Percentiles rank a stretch among this genome's conserved stretches.
Conservation (phyloP, 2,329 filamentous ascomycete genomes). For the Lecanosticta acicola region DNA sequence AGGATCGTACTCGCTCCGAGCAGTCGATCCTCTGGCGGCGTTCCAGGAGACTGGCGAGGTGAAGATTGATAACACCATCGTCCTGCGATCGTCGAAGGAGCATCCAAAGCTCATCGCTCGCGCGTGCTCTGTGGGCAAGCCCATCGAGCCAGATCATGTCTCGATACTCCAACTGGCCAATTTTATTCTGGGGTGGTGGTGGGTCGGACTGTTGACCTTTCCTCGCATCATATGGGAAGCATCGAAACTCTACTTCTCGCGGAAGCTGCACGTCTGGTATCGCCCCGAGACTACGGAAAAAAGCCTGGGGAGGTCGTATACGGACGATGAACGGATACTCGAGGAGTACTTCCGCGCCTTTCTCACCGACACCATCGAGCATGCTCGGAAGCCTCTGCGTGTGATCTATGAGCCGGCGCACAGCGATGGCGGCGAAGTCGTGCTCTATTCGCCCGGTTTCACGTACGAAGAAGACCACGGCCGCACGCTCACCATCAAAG, state of each 20-base stretch:
- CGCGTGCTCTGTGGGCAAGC: slow-evolving; percentile 49
- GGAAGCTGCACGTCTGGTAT: slow-evolving; percentile 58
- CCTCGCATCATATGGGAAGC: slow-evolving; percentile 62
- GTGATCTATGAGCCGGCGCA: slow-evolving; percentile 53
- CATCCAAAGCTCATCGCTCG: slow-evolving; percentile 58
- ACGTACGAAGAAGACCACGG: slow-evolving; percentile 37
- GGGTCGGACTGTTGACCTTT: slow-evolving; percentile 61
- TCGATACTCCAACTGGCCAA: slow-evolving; percentile 25
- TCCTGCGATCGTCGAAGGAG: slow-evolving; percentile 54
- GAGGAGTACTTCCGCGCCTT: slow-evolving; percentile 38
- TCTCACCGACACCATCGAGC: slow-evolving; percentile 44
- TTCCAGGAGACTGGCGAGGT: slow-evolving; percentile 24
- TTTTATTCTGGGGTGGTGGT: slow-evolving; percentile 51
- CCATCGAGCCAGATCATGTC: slow-evolving; percentile 49
- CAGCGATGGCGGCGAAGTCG: slow-evolving; percentile 22
- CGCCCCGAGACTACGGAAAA: slow-evolving; percentile 56
- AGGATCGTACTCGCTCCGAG: slow-evolving; percentile 44
- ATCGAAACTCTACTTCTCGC: slow-evolving; percentile 50
- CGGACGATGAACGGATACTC: slow-evolving; percentile 43
- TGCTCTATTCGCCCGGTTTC: slow-evolving; percentile 30
- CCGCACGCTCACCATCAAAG: slow-evolving; percentile 48
- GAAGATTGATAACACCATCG: slow-evolving; percentile 55
- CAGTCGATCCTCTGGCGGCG: slow-evolving; percentile 40
- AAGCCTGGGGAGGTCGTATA: slow-evolving; percentile 52
- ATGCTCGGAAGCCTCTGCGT: slow-evolving; percentile 40